Conservation (phyloP, 768 basidiomycete genomes). For the Boletus vermiculosoides region DNA sequence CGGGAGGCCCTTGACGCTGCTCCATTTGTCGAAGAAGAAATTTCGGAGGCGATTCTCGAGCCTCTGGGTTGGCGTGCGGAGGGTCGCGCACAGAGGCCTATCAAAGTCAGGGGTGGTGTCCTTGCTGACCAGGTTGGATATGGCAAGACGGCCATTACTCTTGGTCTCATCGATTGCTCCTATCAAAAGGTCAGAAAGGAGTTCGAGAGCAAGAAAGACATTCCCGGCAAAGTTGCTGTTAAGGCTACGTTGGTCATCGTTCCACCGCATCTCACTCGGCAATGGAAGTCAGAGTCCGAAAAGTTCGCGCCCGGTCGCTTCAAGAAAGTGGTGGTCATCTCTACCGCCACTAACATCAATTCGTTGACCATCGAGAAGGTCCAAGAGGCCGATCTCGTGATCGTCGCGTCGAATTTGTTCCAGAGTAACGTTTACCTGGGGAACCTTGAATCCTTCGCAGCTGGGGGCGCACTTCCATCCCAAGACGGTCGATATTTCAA, state of each 20-base stretch:
- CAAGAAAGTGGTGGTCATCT: constrained; percentile 58
- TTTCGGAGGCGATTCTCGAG: constrained; percentile 84
- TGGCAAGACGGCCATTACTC: constrained; percentile 93
- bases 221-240: constrained; percentile 65
- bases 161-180: constrained; percentile 82
- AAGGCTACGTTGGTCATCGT: constrained; percentile 84
- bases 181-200: constrained; percentile 55
- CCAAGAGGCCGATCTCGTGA: constrained; percentile 78
- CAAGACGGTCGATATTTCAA: constrained; percentile 89
- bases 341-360: constrained; percentile 71
- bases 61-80: constrained; percentile 94
- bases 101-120: constrained; percentile 81
- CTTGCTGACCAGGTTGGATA: constrained; percentile 96
- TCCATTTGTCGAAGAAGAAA: constrained; percentile 91
- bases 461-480: constrained; percentile 64
- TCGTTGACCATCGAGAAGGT: constrained; percentile 68
- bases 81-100: constrained; percentile 77
- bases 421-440: constrained; percentile 71
- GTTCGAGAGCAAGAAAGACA: constrained; percentile 47
- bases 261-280: constrained; percentile 84
- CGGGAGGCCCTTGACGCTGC: constrained; percentile 65
- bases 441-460: constrained; percentile 72
- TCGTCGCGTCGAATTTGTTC: constrained; percentile 86
- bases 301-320: constrained; percentile 64
- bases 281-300: constrained; percentile 84